These are phyloP conservation scores for Filosporella fistucella DNA, from an alignment of 495 filamentous ascomycete species.

Conservation along the genomic window DNA sequence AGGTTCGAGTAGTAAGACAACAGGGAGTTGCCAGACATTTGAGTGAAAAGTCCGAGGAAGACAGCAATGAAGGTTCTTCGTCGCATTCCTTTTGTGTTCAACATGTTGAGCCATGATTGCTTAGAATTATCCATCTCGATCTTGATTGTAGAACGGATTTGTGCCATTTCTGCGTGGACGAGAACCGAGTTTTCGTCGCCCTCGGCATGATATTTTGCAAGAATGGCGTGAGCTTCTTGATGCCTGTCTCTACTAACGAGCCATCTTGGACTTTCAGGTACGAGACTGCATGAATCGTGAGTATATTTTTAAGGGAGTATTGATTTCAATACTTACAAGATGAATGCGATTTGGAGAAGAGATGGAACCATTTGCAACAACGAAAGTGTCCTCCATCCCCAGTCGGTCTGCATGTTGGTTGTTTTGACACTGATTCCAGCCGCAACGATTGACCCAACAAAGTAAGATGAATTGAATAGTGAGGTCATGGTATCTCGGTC, in stretches of 20 bases:
- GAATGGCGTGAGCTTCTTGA: constrained; percentile 47
- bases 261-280: constrained; percentile 52
- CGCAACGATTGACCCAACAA: constrained; percentile 31
- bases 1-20: constrained; percentile 32
- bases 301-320: neutral
- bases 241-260: constrained; percentile 54
- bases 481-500: constrained; percentile 62
- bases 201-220: constrained; percentile 53
- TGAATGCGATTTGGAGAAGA: constrained; percentile 11
- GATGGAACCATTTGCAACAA: constrained; percentile 17
- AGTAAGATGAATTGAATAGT: constrained; percentile 63
- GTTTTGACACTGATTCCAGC: constrained; percentile 17
- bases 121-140: constrained; percentile 39
- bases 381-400: constrained; percentile 21
- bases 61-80: constrained; percentile 44
- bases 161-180: constrained; percentile 40
- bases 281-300: constrained; percentile 8
- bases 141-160: constrained; percentile 46
- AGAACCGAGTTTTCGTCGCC: constrained; percentile 47
- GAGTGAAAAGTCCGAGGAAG: constrained; percentile 46
- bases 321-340: constrained; percentile 9
- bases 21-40: constrained; percentile 47
- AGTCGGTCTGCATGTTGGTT: constrained; percentile 6
- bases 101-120: constrained; percentile 38
- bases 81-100: constrained; percentile 43